These are phyloP conservation scores for Basidiobolus heterosporus DNA, from an alignment of 371 early-diverging fungal species.

Conservation along the genomic window DNA sequence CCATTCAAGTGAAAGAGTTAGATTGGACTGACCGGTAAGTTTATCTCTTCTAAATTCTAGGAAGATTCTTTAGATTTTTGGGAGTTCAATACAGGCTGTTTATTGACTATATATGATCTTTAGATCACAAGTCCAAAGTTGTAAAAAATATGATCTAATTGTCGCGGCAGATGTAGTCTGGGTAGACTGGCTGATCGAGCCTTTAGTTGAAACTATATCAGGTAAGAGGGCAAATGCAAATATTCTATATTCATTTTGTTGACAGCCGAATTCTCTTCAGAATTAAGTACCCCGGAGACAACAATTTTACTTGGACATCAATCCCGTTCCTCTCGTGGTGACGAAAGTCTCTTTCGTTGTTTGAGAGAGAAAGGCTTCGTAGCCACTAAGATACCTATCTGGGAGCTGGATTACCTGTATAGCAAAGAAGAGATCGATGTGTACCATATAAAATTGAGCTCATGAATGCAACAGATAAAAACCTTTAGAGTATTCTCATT, in stretches of 20 bases:
- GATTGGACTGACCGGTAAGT: constrained; percentile 4
- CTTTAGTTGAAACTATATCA: constrained; percentile 15
- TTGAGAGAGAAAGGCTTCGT: too few species aligned
- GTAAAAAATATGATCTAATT: constrained; percentile 13
- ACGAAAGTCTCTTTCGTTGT: constrained; percentile 6
- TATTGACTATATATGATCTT: background rate
- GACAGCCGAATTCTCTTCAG: background rate
- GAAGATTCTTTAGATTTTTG: too few species aligned
- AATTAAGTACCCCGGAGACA: background rate
- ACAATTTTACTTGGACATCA: constrained; percentile 12
- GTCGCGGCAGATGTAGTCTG: constrained; percentile 29
- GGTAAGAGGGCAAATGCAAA: background rate
- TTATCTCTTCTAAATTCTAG: too few species aligned
- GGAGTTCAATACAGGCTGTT: background rate
- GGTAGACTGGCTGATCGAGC: constrained; percentile 22
- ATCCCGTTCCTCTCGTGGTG: constrained; percentile 12
- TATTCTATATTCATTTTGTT: background rate
- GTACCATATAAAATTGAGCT: too few species aligned
- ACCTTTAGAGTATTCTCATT: too few species aligned
- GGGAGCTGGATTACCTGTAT: too few species aligned
- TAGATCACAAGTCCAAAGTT: background rate
- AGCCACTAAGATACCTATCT: too few species aligned
- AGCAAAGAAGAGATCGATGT: too few species aligned
- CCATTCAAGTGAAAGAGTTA: constrained; percentile 1
- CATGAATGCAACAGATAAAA: too few species aligned